These are phyloP conservation scores for Diaporthe australafricana DNA, from an alignment of 2,329 filamentous ascomycete genomes.

Conservation along the genomic window DNA sequence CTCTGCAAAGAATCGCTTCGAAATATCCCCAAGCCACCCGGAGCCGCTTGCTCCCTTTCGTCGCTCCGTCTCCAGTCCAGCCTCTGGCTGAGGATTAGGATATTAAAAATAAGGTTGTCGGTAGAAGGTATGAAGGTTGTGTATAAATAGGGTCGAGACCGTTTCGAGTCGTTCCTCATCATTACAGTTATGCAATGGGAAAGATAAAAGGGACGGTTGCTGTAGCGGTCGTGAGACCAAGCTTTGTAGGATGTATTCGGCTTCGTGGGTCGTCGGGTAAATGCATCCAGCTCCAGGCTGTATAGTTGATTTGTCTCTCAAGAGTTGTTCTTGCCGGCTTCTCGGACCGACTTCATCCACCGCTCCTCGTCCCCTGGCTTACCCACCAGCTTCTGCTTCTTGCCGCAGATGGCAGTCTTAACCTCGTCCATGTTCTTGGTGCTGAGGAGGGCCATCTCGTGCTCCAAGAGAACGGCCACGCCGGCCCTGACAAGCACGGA, in stretches of 20 bases:
- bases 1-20: constrained; percentile 8
- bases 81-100: constrained; percentile 31
- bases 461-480: constrained; percentile 71
- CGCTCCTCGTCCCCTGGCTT: constrained; percentile 61
- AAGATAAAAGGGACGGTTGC: constrained; percentile 8
- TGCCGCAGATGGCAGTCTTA: constrained; percentile 49
- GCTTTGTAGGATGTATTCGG: neutral
- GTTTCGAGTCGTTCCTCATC: constrained; percentile 29
- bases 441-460: constrained; percentile 63
- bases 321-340: constrained; percentile 49
- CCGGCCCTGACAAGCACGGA: constrained; percentile 76
- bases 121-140: constrained; percentile 28
- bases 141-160: constrained; percentile 9
- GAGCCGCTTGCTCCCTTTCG: constrained; percentile 13
- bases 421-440: constrained; percentile 59
- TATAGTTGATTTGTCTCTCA: constrained; percentile 22
- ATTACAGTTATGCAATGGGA: constrained; percentile 27
- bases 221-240: constrained; percentile 19
- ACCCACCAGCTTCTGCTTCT: constrained; percentile 51
- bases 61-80: neutral
- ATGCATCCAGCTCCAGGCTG: constrained; percentile 31
- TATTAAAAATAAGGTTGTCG: constrained; percentile 34
- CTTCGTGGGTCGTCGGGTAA: constrained; percentile 1
- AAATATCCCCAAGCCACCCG: constrained; percentile 34
- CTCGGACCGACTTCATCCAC: constrained; percentile 55